Percentiles rank a stretch among this genome's conserved stretches.
phyloP scores from a whole-genome alignment of 441 rosid genomes.

The Mallotus japonicus region DNA sequence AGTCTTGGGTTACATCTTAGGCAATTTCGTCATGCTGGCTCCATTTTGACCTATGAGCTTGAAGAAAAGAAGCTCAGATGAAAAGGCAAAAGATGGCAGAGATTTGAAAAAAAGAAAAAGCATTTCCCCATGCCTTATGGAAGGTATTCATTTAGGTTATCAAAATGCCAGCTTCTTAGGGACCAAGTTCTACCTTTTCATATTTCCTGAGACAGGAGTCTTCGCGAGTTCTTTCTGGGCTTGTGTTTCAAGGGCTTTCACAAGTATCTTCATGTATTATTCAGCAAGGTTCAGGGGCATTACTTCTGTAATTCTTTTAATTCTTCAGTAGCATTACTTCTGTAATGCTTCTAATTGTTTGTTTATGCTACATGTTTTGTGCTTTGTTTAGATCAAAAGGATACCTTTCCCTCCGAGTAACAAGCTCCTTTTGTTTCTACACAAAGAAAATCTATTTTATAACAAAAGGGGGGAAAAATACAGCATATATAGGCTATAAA shows the following conservation, averaged over 20 bases:
- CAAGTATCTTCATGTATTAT: not conserved
- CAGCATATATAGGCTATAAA: not conserved
- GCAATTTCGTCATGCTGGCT: not conserved
- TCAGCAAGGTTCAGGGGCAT: not conserved
- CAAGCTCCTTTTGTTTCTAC: not conserved
- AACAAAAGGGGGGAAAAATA: not conserved
- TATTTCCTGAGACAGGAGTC: not conserved
- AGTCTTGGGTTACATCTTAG: not conserved
- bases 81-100: not conserved
- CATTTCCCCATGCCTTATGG: not conserved
- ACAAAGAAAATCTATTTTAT: not conserved
- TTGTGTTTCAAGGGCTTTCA: not conserved
- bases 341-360: not conserved
- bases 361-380: not conserved
- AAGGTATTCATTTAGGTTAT: not conserved
- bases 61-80: not conserved
- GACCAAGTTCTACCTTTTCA: not conserved
- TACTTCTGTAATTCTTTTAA: not conserved
- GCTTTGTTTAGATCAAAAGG: not conserved
- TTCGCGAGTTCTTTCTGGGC: not conserved
- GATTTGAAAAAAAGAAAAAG: not conserved
- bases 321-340: not conserved
- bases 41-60: slow-evolving; percentile 7
- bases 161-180: not conserved
- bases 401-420: not conserved